These are phyloP conservation scores for Hypholoma fasciculare DNA, from an alignment of 768 basidiomycete species.

Conservation along the genomic window DNA sequence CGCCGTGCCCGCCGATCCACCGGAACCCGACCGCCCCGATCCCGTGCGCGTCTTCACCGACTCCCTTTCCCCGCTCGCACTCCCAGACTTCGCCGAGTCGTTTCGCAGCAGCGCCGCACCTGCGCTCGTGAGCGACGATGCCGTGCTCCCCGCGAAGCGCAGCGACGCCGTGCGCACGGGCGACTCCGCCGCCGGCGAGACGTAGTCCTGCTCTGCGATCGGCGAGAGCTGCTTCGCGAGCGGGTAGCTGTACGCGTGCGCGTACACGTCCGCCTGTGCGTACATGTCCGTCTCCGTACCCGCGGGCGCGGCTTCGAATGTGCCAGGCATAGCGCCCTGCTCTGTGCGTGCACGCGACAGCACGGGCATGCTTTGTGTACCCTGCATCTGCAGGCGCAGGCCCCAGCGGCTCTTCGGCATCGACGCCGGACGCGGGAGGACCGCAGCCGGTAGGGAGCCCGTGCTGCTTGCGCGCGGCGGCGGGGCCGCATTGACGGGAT, in stretches of 20 bases:
- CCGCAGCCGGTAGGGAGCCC: background rate
- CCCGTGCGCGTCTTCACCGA: slow-evolving; percentile 15
- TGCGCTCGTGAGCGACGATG: background rate
- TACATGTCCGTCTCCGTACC: slow-evolving; percentile 28
- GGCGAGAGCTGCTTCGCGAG: slow-evolving; percentile 59
- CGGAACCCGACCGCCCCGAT: slow-evolving; percentile 8
- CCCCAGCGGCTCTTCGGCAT: slow-evolving; percentile 23
- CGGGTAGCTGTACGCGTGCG: slow-evolving; percentile 36
- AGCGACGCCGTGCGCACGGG: slow-evolving; percentile 17
- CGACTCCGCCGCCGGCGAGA: slow-evolving; percentile 39
- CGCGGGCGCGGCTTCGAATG: too few species aligned
- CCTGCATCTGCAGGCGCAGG: slow-evolving; percentile 20
- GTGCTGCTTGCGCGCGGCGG: slow-evolving; percentile 4
- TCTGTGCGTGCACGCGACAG: background rate
- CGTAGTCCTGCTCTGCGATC: slow-evolving; percentile 64
- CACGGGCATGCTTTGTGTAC: slow-evolving; percentile 10
- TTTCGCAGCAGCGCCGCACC: slow-evolving; percentile 10
- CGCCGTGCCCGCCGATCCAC: slow-evolving; percentile 15
- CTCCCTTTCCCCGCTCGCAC: slow-evolving; percentile 10
- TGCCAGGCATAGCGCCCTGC: too few species aligned
- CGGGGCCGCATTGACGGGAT: slow-evolving; percentile 11
- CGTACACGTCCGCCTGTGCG: slow-evolving; percentile 33
- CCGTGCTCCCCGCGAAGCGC: slow-evolving; percentile 5
- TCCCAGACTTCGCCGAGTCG: slow-evolving; percentile 3
- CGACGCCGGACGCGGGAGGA: slow-evolving; percentile 1